phyloP scores from a whole-genome alignment of 2,329 filamentous ascomycete genomes.

The Claviceps paspali region DNA sequence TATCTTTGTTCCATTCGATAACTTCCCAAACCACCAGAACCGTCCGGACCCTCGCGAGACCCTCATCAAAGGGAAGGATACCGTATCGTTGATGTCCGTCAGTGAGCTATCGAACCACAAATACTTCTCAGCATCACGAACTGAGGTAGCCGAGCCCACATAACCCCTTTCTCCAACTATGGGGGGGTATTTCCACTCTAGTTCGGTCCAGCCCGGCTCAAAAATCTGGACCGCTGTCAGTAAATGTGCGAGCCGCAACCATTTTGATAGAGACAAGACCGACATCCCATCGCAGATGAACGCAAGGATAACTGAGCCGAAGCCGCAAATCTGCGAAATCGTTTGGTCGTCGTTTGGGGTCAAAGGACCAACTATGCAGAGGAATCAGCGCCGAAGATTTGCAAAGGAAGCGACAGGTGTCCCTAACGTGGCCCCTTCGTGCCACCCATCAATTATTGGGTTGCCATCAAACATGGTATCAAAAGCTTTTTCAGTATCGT shows the following conservation, averaged over 20 bases:
- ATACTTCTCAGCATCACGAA: slow-evolving; percentile 4
- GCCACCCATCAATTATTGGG: slow-evolving; percentile 9
- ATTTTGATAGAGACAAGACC: slow-evolving; percentile 4
- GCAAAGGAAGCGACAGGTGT: background rate
- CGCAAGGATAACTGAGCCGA: slow-evolving; percentile 18
- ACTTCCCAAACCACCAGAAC: slow-evolving; percentile 27
- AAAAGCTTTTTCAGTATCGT: slow-evolving; percentile 24
- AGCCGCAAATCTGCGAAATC: slow-evolving; percentile 18
- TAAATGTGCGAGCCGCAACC: background rate
- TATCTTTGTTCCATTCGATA: slow-evolving; percentile 26
- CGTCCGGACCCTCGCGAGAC: slow-evolving; percentile 18
- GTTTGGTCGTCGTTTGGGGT: slow-evolving; percentile 11
- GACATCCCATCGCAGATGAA: slow-evolving; percentile 22
- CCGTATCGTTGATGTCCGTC: slow-evolving; percentile 20
- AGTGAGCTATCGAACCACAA: slow-evolving; percentile 1
- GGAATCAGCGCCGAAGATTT: background rate
- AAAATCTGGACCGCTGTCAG: slow-evolving; percentile 18
- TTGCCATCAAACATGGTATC: slow-evolving; percentile 19
- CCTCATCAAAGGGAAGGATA: slow-evolving; percentile 21
- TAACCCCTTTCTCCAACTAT: slow-evolving; percentile 22
- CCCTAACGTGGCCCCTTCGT: slow-evolving; percentile 7
- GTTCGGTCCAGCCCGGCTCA: slow-evolving; percentile 21
- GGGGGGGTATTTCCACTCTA: slow-evolving; percentile 27
- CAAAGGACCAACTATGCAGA: slow-evolving; percentile 18
- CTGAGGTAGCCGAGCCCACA: slow-evolving; percentile 25